These are phyloP conservation scores for Microcyclosporella mali DNA, from an alignment of 2,329 filamentous ascomycete genomes.

Conservation along the genomic window DNA sequence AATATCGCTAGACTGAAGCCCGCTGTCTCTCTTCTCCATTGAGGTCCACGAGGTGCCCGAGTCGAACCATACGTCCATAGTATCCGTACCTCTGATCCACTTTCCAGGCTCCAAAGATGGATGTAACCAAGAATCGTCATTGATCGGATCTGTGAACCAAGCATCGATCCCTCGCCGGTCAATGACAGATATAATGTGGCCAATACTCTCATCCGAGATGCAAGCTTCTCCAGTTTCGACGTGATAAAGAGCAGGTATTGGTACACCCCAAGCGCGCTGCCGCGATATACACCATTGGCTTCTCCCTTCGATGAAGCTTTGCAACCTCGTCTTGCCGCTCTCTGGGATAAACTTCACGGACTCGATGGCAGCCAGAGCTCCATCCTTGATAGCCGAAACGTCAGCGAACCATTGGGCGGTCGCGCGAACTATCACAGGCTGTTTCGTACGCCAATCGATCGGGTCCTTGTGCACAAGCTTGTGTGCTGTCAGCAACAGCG, in stretches of 20 bases:
- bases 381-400: slow-evolving; percentile 71
- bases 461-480: slow-evolving; percentile 86
- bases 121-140: slow-evolving; percentile 74
- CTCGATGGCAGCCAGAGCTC: slow-evolving; percentile 63
- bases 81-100: slow-evolving; percentile 77
- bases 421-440: slow-evolving; percentile 81
- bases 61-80: slow-evolving; percentile 99
- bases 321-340: slow-evolving; percentile 64
- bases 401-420: slow-evolving; percentile 98
- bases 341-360: slow-evolving; percentile 74
- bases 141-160: slow-evolving; percentile 80
- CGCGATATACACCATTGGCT: slow-evolving; percentile 98
- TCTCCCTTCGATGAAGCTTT: slow-evolving; percentile 78
- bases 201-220: slow-evolving; percentile 71
- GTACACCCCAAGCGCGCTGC: slow-evolving; percentile 92
- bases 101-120: slow-evolving; percentile 50
- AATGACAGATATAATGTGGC: slow-evolving; percentile 77
- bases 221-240: slow-evolving; percentile 56
- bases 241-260: slow-evolving; percentile 84
- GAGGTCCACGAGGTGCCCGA: slow-evolving; percentile 88
- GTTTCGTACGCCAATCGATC: slow-evolving; percentile 95
- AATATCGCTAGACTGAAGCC: slow-evolving; percentile 61
- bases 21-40: slow-evolving; percentile 33
- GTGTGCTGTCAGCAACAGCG: slow-evolving; percentile 61
- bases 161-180: slow-evolving; percentile 74